Conservation (phyloP, 208 protist genomes). For the Novymonas esmeraldas region DNA sequence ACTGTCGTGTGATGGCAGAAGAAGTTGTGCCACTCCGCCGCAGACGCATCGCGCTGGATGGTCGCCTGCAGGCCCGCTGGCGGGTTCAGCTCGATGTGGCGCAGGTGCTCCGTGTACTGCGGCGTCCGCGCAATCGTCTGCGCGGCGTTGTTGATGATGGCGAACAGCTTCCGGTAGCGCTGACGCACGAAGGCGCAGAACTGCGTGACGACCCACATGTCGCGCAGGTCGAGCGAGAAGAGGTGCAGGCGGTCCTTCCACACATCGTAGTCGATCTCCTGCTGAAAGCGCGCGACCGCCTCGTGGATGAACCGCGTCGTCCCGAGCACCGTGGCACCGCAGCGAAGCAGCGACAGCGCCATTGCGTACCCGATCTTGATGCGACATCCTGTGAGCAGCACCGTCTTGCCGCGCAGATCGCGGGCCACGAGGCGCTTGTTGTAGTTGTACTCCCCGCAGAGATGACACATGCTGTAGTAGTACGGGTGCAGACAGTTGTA, state of each 20-base stretch:
- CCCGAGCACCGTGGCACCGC: slow-evolving; percentile 80
- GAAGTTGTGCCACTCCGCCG: slow-evolving; percentile 79
- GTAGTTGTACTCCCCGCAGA: slow-evolving; percentile 96
- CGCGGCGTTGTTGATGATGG: slow-evolving; percentile 98
- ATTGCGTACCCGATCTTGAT: slow-evolving; percentile 96
- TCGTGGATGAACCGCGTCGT: slow-evolving; percentile 94
- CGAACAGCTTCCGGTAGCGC: slow-evolving; percentile 80
- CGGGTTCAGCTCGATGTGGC: slow-evolving; percentile 65
- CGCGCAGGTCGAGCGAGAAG: slow-evolving; percentile 95
- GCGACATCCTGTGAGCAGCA: slow-evolving; percentile 93
- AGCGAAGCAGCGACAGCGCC: slow-evolving; percentile 87
- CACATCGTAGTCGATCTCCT: slow-evolving; percentile 87
- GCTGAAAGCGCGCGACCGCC: slow-evolving; percentile 75
- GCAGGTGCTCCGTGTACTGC: slow-evolving; percentile 90
- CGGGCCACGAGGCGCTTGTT: slow-evolving; percentile 91
- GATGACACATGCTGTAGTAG: slow-evolving; percentile 96
- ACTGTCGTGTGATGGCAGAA: slow-evolving; percentile 81
- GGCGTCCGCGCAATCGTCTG: slow-evolving; percentile 96
- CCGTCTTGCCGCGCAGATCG: slow-evolving; percentile 91
- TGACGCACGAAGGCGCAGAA: slow-evolving; percentile 89
- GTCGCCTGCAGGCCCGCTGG: slow-evolving; percentile 45
- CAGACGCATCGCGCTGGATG: slow-evolving; percentile 43
- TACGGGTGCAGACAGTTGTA: slow-evolving; percentile 95
- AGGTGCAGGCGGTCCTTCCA: slow-evolving; percentile 94
- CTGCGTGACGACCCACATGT: slow-evolving; percentile 93